Conservation (phyloP, 805 yeast species). For the Metschnikowia noctiluminum region DNA sequence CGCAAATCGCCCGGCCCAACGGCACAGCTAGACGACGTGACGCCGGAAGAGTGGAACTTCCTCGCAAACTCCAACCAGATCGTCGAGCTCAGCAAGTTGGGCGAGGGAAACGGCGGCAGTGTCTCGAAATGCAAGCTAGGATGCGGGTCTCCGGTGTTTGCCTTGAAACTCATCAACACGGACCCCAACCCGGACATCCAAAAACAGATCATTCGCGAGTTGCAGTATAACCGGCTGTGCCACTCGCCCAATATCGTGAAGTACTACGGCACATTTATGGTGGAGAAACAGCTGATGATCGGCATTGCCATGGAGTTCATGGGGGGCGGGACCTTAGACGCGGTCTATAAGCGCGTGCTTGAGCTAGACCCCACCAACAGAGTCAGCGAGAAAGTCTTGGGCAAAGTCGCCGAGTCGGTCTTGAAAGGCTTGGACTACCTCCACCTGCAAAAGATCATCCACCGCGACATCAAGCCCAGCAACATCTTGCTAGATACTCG, state of each 20-base stretch:
- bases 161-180: constrained; percentile 70
- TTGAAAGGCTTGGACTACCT: constrained; percentile 81
- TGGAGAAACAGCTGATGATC: constrained; percentile 72
- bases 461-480: constrained; percentile 94
- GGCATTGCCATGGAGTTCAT: constrained; percentile 97
- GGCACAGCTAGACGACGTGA: constrained; percentile 48
- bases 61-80: constrained; percentile 60
- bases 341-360: constrained; percentile 77
- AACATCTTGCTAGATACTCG: constrained; percentile 71
- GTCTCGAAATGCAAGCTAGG: constrained; percentile 74
- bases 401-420: constrained; percentile 85
- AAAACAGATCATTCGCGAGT: constrained; percentile 84
- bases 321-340: constrained; percentile 90
- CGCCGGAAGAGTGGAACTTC: constrained; percentile 72
- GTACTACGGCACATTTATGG: constrained; percentile 88
- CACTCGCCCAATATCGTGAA: constrained; percentile 80
- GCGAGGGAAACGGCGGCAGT: constrained; percentile 94
- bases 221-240: constrained; percentile 83
- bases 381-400: constrained; percentile 89
- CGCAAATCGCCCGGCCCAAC: constrained; percentile 1
- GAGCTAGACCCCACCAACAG: constrained; percentile 67
- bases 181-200: constrained; percentile 84
- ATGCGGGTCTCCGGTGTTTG: constrained; percentile 66
- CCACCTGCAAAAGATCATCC: constrained; percentile 84
- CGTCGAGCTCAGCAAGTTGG: constrained; percentile 65